Evolutionary conservation across 169 alveolate genomes (phyloP).

Genomic region (Toxoplasma gondii): DNA sequence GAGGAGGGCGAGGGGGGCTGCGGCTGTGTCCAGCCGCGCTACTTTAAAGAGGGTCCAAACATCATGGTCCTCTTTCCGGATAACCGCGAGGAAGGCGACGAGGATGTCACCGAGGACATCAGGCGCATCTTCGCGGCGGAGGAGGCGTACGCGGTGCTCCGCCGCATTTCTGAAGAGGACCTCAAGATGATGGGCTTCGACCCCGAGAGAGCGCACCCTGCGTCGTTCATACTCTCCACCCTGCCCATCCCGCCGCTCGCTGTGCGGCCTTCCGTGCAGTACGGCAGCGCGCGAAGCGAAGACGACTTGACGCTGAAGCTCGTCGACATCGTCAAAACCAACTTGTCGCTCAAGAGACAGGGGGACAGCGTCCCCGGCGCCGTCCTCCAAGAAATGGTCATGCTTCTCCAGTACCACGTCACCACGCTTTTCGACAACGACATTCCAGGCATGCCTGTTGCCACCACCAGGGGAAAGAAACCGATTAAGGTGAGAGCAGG

Average conservation of each 20-base stretch:
- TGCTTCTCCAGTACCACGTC: slow-evolving; percentile 94
- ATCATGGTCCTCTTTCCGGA: slow-evolving; percentile 83
- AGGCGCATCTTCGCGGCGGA: slow-evolving; percentile 80
- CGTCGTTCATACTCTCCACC: slow-evolving; percentile 94
- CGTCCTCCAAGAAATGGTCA: slow-evolving; percentile 91
- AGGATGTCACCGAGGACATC: slow-evolving; percentile 80
- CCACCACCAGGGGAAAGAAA: slow-evolving; percentile 95
- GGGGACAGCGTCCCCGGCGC: slow-evolving; percentile 91
- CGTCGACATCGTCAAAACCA: slow-evolving; percentile 95
- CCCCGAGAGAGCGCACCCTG: slow-evolving; percentile 93
- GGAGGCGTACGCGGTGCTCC: slow-evolving; percentile 89
- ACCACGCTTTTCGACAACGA: slow-evolving; percentile 98
- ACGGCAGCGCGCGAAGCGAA: slow-evolving; percentile 94
- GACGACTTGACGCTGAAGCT: slow-evolving; percentile 98
- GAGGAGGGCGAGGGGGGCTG: slow-evolving; percentile 80
- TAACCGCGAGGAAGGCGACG: slow-evolving; percentile 79
- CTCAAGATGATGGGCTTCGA: slow-evolving; percentile 94
- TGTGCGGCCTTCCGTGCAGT: slow-evolving; percentile 97
- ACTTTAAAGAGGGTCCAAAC: slow-evolving; percentile 90
- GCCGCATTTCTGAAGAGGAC: slow-evolving; percentile 88
- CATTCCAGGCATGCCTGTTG: slow-evolving; percentile 95
- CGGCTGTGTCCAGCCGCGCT: slow-evolving; percentile 91
- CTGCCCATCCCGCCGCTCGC: slow-evolving; percentile 99
- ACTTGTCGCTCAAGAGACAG: slow-evolving; percentile 88
- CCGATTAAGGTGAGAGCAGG: slow-evolving; percentile 89